These are phyloP conservation scores for Dacryopinax primogenitus DNA, from an alignment of 768 basidiomycete genomes.

Conservation along the genomic window DNA sequence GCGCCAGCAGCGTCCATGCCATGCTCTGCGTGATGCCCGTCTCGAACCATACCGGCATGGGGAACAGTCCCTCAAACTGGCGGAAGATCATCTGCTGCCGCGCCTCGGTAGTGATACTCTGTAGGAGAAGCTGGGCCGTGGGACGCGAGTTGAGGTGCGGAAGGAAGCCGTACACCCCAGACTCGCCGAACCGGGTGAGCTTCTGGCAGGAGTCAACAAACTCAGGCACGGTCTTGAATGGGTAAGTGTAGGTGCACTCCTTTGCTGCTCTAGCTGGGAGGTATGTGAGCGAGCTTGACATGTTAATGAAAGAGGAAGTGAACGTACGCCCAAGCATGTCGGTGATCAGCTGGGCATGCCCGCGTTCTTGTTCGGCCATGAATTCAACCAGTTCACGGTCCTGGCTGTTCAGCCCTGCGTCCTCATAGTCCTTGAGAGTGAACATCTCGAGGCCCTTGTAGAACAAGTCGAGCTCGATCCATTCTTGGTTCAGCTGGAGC, in stretches of 20 bases:
- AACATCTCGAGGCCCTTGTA: slow-evolving; percentile 44
- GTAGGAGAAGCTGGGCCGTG: slow-evolving; percentile 39
- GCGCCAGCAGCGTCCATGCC: slow-evolving; percentile 49
- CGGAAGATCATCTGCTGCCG: slow-evolving; percentile 55
- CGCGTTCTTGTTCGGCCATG: slow-evolving; percentile 53
- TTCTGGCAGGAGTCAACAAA: slow-evolving; percentile 51
- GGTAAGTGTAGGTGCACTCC: slow-evolving; percentile 45
- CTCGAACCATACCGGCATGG: slow-evolving; percentile 45
- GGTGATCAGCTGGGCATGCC: slow-evolving; percentile 43
- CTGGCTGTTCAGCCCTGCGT: slow-evolving; percentile 39
- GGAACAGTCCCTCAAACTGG: slow-evolving; percentile 48
- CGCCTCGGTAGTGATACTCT: slow-evolving; percentile 48
- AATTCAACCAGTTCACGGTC: slow-evolving; percentile 45
- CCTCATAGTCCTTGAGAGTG: slow-evolving; percentile 43
- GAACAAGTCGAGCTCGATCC: slow-evolving; percentile 45
- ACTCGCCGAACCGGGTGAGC: slow-evolving; percentile 43
- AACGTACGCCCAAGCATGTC: slow-evolving; percentile 38
- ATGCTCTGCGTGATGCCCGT: slow-evolving; percentile 48
- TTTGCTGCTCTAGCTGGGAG: slow-evolving; percentile 33
- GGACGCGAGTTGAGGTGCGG: slow-evolving; percentile 47
- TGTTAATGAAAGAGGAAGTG: slow-evolving; percentile 10
- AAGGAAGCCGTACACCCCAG: slow-evolving; percentile 53
- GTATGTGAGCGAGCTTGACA: slow-evolving; percentile 11
- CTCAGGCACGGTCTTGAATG: slow-evolving; percentile 43
- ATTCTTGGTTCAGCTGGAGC: slow-evolving; percentile 42